Conservation (phyloP, 169 alveolate species). For the Eimeria maxima region DNA sequence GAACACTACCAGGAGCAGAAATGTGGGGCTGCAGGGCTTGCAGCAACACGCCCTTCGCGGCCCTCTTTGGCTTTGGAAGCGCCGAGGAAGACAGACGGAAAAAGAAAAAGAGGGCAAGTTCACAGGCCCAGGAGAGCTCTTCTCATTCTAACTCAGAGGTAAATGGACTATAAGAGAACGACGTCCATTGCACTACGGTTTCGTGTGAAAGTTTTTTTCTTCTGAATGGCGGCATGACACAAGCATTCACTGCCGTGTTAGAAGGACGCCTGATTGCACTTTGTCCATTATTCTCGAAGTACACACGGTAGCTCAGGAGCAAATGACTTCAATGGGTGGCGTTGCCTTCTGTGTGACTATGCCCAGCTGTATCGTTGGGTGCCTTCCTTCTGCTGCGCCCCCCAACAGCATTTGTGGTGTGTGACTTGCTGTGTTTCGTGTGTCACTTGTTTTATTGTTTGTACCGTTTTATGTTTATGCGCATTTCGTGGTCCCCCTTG, state of each 20-base stretch:
- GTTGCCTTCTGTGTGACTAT: not conserved
- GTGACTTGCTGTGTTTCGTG: not conserved
- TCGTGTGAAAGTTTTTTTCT: not conserved
- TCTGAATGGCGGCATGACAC: not conserved
- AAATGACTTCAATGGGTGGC: not conserved
- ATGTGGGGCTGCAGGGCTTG: slow-evolving; percentile 91
- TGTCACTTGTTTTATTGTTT: not conserved
- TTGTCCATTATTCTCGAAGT: not conserved
- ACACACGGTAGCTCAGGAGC: not conserved
- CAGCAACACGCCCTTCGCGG: slow-evolving; percentile 89
- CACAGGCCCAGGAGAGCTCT: slow-evolving; percentile 58
- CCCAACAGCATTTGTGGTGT: no score
- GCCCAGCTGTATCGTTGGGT: not conserved
- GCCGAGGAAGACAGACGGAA: slow-evolving; percentile 65
- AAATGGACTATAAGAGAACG: slow-evolving; percentile 19
- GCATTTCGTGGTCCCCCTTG: no score
- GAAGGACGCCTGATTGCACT: not conserved
- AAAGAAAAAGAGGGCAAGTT: slow-evolving; percentile 79
- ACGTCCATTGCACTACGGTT: not conserved
- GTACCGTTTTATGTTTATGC: not conserved
- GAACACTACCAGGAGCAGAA: not conserved
- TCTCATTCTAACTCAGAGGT: slow-evolving; percentile 81
- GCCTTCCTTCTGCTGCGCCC: not conserved
- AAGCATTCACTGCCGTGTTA: not conserved
- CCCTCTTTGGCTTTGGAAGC: slow-evolving; percentile 85